phyloP scores from a whole-genome alignment of 176 grass and related monocot species.

The Carex kokanica region DNA sequence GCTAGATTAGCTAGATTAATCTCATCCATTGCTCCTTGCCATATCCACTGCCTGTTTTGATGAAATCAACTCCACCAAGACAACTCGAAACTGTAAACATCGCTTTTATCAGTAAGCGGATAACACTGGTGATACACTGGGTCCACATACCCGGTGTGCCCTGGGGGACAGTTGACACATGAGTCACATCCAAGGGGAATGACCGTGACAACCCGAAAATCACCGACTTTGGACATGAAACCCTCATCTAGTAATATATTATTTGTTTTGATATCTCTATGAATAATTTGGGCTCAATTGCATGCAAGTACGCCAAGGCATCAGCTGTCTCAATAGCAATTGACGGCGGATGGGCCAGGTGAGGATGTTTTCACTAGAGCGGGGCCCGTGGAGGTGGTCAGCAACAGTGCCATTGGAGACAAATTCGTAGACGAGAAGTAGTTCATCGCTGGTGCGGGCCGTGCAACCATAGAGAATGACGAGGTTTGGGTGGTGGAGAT shows the following conservation, averaged over 20 bases:
- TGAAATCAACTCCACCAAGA: slow-evolving; percentile 77
- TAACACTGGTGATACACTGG: slow-evolving; percentile 82
- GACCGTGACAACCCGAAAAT: slow-evolving; percentile 78
- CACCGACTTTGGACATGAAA: slow-evolving; percentile 87
- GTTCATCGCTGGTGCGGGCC: slow-evolving; percentile 56
- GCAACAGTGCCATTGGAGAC: slow-evolving; percentile 84
- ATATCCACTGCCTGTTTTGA: slow-evolving; percentile 93
- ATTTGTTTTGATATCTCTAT: slow-evolving; percentile 84
- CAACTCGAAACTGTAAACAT: slow-evolving; percentile 93
- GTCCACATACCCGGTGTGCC: slow-evolving; percentile 94
- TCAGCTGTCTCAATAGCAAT: slow-evolving; percentile 82
- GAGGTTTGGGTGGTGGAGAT: slow-evolving; percentile 63
- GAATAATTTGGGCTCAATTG: slow-evolving; percentile 65
- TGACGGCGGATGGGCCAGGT: slow-evolving; percentile 59
- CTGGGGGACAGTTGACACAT: slow-evolving; percentile 94
- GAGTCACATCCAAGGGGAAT: slow-evolving; percentile 66
- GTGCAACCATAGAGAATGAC: slow-evolving; percentile 81
- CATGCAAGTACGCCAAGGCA: slow-evolving; percentile 67
- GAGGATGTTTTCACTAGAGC: slow-evolving; percentile 32
- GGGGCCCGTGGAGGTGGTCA: slow-evolving; percentile 73
- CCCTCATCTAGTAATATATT: slow-evolving; percentile 71
- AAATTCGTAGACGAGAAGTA: slow-evolving; percentile 79
- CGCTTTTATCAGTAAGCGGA: slow-evolving; percentile 91
- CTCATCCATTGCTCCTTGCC: slow-evolving; percentile 47
- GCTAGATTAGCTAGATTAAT: slow-evolving; percentile 74